Base-by-base conservation (phyloP, 2,329 filamentous ascomycete species). In the Microcyclospora tardicrescens region DNA sequence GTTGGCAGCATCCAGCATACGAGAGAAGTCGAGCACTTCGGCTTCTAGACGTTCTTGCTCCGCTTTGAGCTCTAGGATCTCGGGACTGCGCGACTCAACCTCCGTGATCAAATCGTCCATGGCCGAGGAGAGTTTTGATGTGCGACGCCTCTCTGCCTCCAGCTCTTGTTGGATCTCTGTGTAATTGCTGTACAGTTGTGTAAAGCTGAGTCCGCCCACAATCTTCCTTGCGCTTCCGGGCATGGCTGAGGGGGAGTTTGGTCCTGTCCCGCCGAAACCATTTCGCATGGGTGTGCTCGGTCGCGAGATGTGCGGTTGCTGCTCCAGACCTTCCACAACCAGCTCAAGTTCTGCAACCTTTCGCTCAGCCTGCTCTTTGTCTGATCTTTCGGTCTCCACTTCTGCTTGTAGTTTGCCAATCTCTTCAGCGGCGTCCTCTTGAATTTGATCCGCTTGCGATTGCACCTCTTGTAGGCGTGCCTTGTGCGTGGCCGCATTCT, bases 51-150 rank as follows among this genome's bases (percentile, higher is more conserved):
- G 77, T 38, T 84, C 79, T 45, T 87, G 79, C 51, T 96, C 87
- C 11, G 76, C 72, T 35, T 83, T 79, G 13, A 93, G 67, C 49
- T 96, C 87, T 44, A 93, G 79, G 24, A 95, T 75, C 54, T 95
- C 86, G 0, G 91, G 91, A 16, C 81, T 79, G 58, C 84, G 87
- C 16, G 79, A 79, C 58, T 98, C 87, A 29, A 96, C 64, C 41
- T 87, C 81, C 29, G 78, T 73, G 42, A 95, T 75, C 66, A 95
- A 84, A 42, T 91, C 83, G 47, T 95, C 84, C 33, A 96, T 67
- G 33, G 89, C 77, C 29, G 77, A 73, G 13, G 75, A 73, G 10
- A 95, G 74, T 54, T 84, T 77, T 46, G 82, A 76, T 50, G 76
- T 85, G 15, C 78, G 75, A 42, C 82, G 73, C 55, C 79, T 79